Base-by-base conservation (phyloP, 495 filamentous ascomycete genomes). In the Annulohypoxylon stygium region DNA sequence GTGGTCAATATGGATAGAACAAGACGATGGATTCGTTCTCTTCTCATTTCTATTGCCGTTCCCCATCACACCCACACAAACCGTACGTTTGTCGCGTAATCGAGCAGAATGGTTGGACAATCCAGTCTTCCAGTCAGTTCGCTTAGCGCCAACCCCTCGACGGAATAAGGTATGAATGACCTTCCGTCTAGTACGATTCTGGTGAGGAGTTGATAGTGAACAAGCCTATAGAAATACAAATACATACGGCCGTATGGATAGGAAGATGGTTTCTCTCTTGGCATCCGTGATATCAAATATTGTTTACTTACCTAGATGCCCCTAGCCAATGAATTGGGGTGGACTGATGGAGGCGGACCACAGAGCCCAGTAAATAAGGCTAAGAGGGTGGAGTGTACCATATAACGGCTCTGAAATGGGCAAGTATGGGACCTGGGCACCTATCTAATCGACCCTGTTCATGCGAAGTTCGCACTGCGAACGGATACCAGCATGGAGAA, bases 71-170 rank as follows among this genome's bases (percentile, higher is more conserved):
- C 34, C 30, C 57, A 39, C 57, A 20, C 36, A 6, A 4, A 23
- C 18, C 54, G n/a, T 34, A 60, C 26, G 37, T 54, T 39, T 62
- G 37, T 50, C 37, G 58, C 58, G 58, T 69, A 30, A 55, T 62
- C 66, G 60, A 67, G 8, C 54, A 54, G 6, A 47, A 33, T 39
- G 53, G 37, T 59, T 67, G 64, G 39, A 47, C 26, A 45, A 61
- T 61, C 37, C 37, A 37, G 20, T 45, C 37, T 12, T 12, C 10
- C 37, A 45, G 41, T 45, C 41, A 45, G 34, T 25, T 48, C 53
- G 41, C 39, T 57, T 66, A 48, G 51, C 53, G 53, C 26, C 63
- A 66, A 66, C 59, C 39, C 62, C 26, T 67, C 53, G 30, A 47
- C 53, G 48, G 39, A 51, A 66, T 66, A 47, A 16, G 36, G 55